These are phyloP conservation scores for Metarhizium brunneum DNA, from an alignment of 2,329 filamentous ascomycete species.

Conservation along the genomic window DNA sequence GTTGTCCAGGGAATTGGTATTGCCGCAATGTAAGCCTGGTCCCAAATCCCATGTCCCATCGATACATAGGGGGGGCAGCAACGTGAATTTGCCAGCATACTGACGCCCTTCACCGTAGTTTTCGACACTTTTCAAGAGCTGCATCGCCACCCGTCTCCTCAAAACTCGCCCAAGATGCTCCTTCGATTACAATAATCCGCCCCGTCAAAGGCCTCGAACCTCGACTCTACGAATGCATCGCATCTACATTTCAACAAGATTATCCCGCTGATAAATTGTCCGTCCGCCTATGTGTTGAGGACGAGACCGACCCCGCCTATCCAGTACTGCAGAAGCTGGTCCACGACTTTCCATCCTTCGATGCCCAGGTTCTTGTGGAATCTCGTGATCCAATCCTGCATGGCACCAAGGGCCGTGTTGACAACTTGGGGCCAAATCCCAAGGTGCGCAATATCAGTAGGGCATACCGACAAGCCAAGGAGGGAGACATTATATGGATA, in stretches of 20 bases:
- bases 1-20: slow-evolving; percentile 48
- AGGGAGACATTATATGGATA: slow-evolving; percentile 82
- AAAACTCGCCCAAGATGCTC: slow-evolving; percentile 44
- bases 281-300: slow-evolving; percentile 74
- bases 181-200: slow-evolving; percentile 82
- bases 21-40: slow-evolving; percentile 39
- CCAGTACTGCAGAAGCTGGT: slow-evolving; percentile 64
- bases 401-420: slow-evolving; percentile 35
- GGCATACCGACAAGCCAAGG: slow-evolving; percentile 76
- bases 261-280: slow-evolving; percentile 72
- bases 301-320: slow-evolving; percentile 65
- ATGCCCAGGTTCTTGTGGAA: slow-evolving; percentile 70
- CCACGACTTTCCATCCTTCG: slow-evolving; percentile 59
- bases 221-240: slow-evolving; percentile 83
- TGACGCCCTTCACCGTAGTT: slow-evolving; percentile 22
- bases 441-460: slow-evolving; percentile 96
- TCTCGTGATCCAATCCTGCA: slow-evolving; percentile 67
- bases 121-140: slow-evolving; percentile 41
- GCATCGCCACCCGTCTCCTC: slow-evolving; percentile 42
- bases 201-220: slow-evolving; percentile 91
- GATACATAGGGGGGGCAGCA: neutral
- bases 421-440: slow-evolving; percentile 82
- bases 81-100: neutral
- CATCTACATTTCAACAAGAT: slow-evolving; percentile 71
- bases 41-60: neutral